phyloP scores from a whole-genome alignment of 768 basidiomycete species.

The Rickenella mellea region DNA sequence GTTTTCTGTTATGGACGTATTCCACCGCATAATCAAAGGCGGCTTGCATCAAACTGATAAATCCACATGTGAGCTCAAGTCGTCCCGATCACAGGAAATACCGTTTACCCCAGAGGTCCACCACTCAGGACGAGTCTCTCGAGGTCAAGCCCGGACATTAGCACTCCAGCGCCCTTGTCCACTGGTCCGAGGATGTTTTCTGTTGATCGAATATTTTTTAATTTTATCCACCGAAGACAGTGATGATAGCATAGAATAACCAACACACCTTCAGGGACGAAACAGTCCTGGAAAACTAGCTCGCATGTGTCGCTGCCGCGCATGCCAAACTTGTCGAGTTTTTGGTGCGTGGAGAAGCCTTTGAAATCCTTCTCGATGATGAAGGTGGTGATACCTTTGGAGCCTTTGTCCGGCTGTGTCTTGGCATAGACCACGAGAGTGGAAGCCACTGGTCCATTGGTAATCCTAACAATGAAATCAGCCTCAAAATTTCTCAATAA shows the following conservation, averaged over 20 bases:
- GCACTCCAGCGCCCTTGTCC: conserved; percentile 71
- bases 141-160: conserved; percentile 92
- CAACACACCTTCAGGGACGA: conserved; percentile 71
- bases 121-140: conserved; percentile 88
- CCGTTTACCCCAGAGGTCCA: conserved; percentile 72
- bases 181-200: conserved; percentile 80
- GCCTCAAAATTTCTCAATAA: conserved; percentile 2
- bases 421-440: conserved; percentile 92
- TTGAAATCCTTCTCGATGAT: conserved; percentile 74
- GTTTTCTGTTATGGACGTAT: conserved; percentile 89
- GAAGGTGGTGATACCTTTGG: conserved; percentile 89
- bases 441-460: conserved; percentile 86
- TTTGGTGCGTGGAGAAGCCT: conserved; percentile 84
- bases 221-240: conserved; percentile 6
- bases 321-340: conserved; percentile 96
- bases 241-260: neutral
- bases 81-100: neutral
- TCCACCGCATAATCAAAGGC: conserved; percentile 83
- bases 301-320: conserved; percentile 93
- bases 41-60: conserved; percentile 83
- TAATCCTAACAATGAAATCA: conserved; percentile 53
- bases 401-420: conserved; percentile 64
- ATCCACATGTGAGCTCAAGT: neutral
- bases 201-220: conserved; percentile 17
- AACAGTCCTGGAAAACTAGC: conserved; percentile 83